Percentiles rank a stretch among this genome's conserved stretches.
phyloP scores from a whole-genome alignment of 2,329 filamentous ascomycete species.

The Monosporascus sp. region DNA sequence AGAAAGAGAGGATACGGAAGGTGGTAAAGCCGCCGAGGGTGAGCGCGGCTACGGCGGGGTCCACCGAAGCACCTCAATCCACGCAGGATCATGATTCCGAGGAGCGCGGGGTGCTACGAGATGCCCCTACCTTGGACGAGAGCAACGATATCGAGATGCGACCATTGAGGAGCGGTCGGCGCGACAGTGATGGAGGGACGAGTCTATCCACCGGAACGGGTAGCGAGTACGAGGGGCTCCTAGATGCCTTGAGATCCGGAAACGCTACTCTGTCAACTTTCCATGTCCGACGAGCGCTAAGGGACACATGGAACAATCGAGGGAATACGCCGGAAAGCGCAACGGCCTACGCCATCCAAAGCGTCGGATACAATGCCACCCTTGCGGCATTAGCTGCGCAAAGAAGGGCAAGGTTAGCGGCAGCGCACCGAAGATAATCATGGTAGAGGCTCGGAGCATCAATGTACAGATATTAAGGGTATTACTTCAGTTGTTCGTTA shows the following conservation, averaged over 20 bases:
- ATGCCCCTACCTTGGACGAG: slow-evolving; percentile 31
- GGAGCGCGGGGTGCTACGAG: slow-evolving; percentile 46
- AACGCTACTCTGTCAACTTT: slow-evolving; percentile 51
- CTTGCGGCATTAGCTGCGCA: slow-evolving; percentile 47
- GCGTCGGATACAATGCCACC: slow-evolving; percentile 49
- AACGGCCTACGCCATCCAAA: slow-evolving; percentile 47
- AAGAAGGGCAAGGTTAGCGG: slow-evolving; percentile 30
- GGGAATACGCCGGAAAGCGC: slow-evolving; percentile 32
- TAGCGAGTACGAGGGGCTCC: slow-evolving; percentile 22
- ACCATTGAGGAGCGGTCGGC: slow-evolving; percentile 25
- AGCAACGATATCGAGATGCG: slow-evolving; percentile 43
- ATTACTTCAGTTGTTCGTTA: slow-evolving; percentile 27
- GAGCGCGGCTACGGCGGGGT: slow-evolving; percentile 6
- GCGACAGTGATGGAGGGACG: slow-evolving; percentile 18
- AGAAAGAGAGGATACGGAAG: slow-evolving; percentile 52
- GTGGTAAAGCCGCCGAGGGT: slow-evolving; percentile 34
- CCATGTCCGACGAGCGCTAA: slow-evolving; percentile 45
- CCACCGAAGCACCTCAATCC: slow-evolving; percentile 11
- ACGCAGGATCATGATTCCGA: slow-evolving; percentile 51
- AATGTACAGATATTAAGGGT: slow-evolving; percentile 24
- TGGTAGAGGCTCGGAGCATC: slow-evolving; percentile 14
- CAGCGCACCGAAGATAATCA: slow-evolving; percentile 19
- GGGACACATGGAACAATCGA: slow-evolving; percentile 40
- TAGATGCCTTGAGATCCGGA: slow-evolving; percentile 48
- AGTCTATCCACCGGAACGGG: slow-evolving; percentile 15